Conservation (phyloP, 2,329 filamentous ascomycete genomes). For the Hypomyces rosellus region DNA sequence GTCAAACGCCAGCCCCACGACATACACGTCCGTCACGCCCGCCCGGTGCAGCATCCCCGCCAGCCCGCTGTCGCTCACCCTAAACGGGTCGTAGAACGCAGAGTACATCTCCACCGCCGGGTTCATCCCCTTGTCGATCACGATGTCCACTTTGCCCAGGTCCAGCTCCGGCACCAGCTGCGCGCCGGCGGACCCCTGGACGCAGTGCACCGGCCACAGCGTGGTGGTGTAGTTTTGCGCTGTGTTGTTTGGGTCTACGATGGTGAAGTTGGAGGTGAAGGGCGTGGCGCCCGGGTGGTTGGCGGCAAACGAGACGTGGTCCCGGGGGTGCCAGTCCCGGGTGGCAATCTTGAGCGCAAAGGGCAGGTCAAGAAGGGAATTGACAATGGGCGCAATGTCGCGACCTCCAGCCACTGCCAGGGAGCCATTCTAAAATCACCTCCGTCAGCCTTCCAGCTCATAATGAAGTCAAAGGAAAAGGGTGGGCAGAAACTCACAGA, state of each 20-base stretch:
- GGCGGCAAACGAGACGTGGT: constrained; percentile 82
- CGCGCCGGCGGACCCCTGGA: constrained; percentile 67
- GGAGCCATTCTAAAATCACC: constrained; percentile 79
- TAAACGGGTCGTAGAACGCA: constrained; percentile 79
- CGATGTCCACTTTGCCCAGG: constrained; percentile 47
- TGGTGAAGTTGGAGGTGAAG: constrained; percentile 57
- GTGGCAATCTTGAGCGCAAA: constrained; percentile 75
- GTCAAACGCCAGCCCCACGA: constrained; percentile 81
- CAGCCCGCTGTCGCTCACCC: constrained; percentile 58
- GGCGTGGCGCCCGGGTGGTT: constrained; percentile 66
- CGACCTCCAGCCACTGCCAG: constrained; percentile 74
- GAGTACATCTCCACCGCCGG: constrained; percentile 85
- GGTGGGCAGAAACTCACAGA: constrained; percentile 56
- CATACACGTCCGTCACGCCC: constrained; percentile 70
- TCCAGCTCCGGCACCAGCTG: constrained; percentile 69
- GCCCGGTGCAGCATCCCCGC: constrained; percentile 47
- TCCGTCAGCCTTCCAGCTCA: no score
- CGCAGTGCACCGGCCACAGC: constrained; percentile 89
- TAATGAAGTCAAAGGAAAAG: no score
- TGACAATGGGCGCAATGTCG: constrained; percentile 63
- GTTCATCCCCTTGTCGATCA: constrained; percentile 75
- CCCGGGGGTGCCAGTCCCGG: constrained; percentile 80
- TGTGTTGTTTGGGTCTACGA: constrained; percentile 61
- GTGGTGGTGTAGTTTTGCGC: constrained; percentile 57
- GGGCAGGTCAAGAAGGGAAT: constrained; percentile 63